A percentile compares a stretch with the other conserved stretches of the same genome.
These are phyloP conservation scores for Aquanectria penicillioides DNA, from an alignment of 2,329 filamentous ascomycete species.

Conservation along the genomic window DNA sequence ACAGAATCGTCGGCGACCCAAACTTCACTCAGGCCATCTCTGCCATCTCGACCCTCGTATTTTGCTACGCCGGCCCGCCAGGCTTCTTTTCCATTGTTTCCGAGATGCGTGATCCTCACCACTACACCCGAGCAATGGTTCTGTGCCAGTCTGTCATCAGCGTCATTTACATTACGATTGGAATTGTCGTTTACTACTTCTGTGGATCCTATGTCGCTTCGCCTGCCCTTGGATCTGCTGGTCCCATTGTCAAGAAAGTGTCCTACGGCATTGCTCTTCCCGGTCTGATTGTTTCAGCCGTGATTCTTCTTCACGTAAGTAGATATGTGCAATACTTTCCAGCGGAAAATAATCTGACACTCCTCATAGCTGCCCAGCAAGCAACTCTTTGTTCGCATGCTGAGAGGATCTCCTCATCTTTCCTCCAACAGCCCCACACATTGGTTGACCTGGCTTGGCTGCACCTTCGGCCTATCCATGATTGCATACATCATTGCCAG, in stretches of 20 bases:
- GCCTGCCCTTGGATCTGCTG: conserved; percentile 58
- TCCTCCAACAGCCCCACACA: conserved; percentile 8
- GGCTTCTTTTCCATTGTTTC: conserved; percentile 46
- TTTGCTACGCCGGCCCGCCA: conserved; percentile 50
- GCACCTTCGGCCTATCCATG: conserved; percentile 28
- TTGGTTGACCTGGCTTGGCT: conserved; percentile 22
- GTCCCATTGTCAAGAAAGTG: conserved; percentile 53
- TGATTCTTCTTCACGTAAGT: conserved; percentile 42
- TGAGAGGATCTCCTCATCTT: conserved; percentile 14
- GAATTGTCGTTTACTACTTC: conserved; percentile 55
- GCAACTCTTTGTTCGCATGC: conserved; percentile 10
- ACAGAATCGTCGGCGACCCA: conserved; percentile 42
- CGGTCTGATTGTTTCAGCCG: conserved; percentile 42
- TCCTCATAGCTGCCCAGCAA: not conserved
- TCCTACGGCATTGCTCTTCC: conserved; percentile 52
- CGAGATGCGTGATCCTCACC: conserved; percentile 45
- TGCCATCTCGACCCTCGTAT: conserved; percentile 47
- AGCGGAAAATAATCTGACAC: not conserved
- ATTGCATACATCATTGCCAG: conserved; percentile 38
- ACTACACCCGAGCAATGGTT: conserved; percentile 41
- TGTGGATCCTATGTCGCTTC: conserved; percentile 59
- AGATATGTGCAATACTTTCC: not conserved
- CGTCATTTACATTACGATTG: conserved; percentile 48
- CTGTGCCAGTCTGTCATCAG: no score
- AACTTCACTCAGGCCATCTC: conserved; percentile 46